Conservation (phyloP, 306 rosid genomes). For the Elaeagnus macrophylla region DNA sequence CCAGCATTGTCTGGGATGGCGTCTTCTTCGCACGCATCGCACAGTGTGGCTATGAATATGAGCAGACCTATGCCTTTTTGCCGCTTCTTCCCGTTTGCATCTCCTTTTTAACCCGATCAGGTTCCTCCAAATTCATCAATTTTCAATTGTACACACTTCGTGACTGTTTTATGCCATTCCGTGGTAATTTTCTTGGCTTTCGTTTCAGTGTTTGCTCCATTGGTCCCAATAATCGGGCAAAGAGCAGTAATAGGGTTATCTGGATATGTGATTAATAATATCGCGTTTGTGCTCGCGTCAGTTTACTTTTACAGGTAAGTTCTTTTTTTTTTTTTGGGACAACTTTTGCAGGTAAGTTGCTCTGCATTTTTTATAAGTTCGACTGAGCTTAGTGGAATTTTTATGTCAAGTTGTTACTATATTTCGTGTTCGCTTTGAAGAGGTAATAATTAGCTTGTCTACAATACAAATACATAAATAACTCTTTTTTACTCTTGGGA, state of each 20-base stretch:
- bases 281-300: constrained; percentile 59
- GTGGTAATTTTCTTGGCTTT: background rate
- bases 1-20: constrained; percentile 81
- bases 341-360: too few species aligned
- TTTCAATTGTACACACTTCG: constrained; percentile 1
- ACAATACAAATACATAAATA: too few species aligned
- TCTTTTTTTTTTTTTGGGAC: too few species aligned
- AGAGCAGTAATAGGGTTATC: constrained; percentile 61
- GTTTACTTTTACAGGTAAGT: constrained; percentile 53
- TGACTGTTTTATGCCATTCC: background rate
- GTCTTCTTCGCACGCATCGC: constrained; percentile 62
- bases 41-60: constrained; percentile 87
- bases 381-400: too few species aligned
- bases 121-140: constrained; percentile 8
- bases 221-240: constrained; percentile 37
- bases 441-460: too few species aligned
- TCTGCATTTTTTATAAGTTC: too few species aligned
- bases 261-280: constrained; percentile 54
- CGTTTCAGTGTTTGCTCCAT: constrained; percentile 37
- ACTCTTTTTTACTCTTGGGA: too few species aligned
- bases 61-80: constrained; percentile 77
- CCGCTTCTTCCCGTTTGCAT: constrained; percentile 68
- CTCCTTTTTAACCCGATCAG: constrained; percentile 40
- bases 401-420: too few species aligned
- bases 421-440: too few species aligned